Conservation (phyloP, 148 eudicot species). For the Chenopodium formosanum region DNA sequence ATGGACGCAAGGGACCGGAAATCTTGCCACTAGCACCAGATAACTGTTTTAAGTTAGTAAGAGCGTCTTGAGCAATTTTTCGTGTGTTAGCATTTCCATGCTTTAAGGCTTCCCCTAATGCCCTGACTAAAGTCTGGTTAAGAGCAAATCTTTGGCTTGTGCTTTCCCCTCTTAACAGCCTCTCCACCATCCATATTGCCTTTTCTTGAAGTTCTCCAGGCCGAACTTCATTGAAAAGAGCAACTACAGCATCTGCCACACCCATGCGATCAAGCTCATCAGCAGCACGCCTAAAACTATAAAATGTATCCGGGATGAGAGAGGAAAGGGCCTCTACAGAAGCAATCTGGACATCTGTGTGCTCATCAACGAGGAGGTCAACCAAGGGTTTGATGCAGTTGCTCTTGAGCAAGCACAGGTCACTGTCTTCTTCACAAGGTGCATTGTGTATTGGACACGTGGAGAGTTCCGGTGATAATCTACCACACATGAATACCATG, state of each 20-base stretch:
- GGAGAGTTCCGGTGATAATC: constrained; percentile 27
- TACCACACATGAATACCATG: constrained; percentile 52
- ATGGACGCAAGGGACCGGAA: constrained; percentile 35
- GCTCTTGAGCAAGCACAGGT: constrained; percentile 53
- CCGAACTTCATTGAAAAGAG: constrained; percentile 45
- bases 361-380: constrained; percentile 42
- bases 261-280: constrained; percentile 56
- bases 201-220: constrained; percentile 71
- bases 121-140: constrained; percentile 52
- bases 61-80: constrained; percentile 58
- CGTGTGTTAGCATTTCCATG: constrained; percentile 50
- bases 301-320: constrained; percentile 33
- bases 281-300: constrained; percentile 37
- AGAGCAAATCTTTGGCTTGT: constrained; percentile 35
- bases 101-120: constrained; percentile 63
- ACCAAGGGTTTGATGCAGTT: constrained; percentile 53
- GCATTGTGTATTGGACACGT: constrained; percentile 56
- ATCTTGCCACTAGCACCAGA: constrained; percentile 60
- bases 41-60: constrained; percentile 56
- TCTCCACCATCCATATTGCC: constrained; percentile 55
- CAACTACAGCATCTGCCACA: constrained; percentile 43
- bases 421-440: constrained; percentile 51
- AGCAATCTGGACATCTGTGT: constrained; percentile 50
- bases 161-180: constrained; percentile 48
- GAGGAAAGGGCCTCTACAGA: constrained; percentile 62